These are phyloP conservation scores for Syzygium syzygioides DNA, from an alignment of 441 rosid genomes.

Conservation along the genomic window DNA sequence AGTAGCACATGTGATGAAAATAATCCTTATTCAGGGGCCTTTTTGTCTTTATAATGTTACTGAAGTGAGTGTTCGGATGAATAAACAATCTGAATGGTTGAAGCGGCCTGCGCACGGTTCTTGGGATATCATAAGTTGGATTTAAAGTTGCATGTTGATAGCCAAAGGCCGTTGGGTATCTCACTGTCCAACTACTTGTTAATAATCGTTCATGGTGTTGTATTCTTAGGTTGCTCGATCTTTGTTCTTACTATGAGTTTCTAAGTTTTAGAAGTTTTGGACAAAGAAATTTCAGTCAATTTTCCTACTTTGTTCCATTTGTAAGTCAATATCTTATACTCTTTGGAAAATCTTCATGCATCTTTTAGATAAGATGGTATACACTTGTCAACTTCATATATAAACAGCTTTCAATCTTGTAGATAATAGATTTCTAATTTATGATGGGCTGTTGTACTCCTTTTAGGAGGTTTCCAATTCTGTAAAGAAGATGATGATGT, in stretches of 20 bases:
- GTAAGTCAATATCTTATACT: not conserved
- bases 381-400: not conserved
- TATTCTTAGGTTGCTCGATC: not conserved
- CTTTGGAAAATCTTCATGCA: not conserved
- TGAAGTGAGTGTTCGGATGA: not conserved
- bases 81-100: not conserved
- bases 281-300: not conserved
- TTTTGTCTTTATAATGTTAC: not conserved
- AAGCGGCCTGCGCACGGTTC: not conserved
- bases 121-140: not conserved
- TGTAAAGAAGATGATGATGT: conserved; percentile 48
- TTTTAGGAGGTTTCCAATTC: conserved; percentile 51
- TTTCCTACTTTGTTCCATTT: not conserved
- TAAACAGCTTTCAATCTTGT: not conserved
- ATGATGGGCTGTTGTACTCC: not conserved
- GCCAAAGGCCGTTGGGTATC: not conserved
- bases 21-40: not conserved
- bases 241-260: not conserved
- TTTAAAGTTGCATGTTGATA: not conserved
- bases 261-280: too few relatives aligned
- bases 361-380: not conserved
- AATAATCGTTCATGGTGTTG: not conserved
- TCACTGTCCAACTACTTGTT: not conserved
- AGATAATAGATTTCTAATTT: not conserved
- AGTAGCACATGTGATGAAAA: not conserved